phyloP scores from a whole-genome alignment of 2,329 filamentous ascomycete species.

The Tolypocladium endophyticum region DNA sequence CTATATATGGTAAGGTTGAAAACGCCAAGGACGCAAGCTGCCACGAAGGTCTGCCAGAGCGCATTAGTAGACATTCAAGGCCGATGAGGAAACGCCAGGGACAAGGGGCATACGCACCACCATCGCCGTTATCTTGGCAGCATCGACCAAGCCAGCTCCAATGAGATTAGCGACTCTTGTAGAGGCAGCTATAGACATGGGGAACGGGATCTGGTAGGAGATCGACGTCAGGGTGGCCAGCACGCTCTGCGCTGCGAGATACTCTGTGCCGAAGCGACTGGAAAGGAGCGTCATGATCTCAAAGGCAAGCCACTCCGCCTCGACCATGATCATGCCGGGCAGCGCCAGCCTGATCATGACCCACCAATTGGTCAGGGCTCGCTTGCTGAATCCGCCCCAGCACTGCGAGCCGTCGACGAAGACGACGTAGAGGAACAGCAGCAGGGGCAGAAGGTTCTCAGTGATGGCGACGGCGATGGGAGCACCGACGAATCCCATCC shows the following conservation, averaged over 20 bases:
- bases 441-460: slow-evolving; percentile 63
- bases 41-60: slow-evolving; percentile 39
- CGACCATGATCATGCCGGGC: slow-evolving; percentile 86
- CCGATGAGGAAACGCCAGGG: neutral
- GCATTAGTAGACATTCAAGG: neutral
- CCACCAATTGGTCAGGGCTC: slow-evolving; percentile 66
- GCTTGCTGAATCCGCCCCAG: slow-evolving; percentile 70
- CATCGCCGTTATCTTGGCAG: slow-evolving; percentile 70
- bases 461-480: slow-evolving; percentile 72
- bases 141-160: slow-evolving; percentile 70
- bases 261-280: slow-evolving; percentile 66
- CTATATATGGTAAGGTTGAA: slow-evolving; percentile 67
- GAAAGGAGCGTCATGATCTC: slow-evolving; percentile 80
- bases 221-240: slow-evolving; percentile 68
- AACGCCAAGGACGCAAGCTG: slow-evolving; percentile 60
- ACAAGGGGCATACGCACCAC: slow-evolving; percentile 42
- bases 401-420: slow-evolving; percentile 67
- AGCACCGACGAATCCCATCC: slow-evolving; percentile 66
- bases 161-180: slow-evolving; percentile 89
- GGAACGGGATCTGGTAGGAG: slow-evolving; percentile 87
- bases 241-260: slow-evolving; percentile 81
- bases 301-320: slow-evolving; percentile 88
- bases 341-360: slow-evolving; percentile 76
- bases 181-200: slow-evolving; percentile 76
- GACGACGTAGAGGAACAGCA: slow-evolving; percentile 69